A percentile compares a stretch with the other conserved stretches of the same genome.
Conservation (phyloP, 2,329 filamentous ascomycete genomes). For the Aspergillus floridensis region DNA sequence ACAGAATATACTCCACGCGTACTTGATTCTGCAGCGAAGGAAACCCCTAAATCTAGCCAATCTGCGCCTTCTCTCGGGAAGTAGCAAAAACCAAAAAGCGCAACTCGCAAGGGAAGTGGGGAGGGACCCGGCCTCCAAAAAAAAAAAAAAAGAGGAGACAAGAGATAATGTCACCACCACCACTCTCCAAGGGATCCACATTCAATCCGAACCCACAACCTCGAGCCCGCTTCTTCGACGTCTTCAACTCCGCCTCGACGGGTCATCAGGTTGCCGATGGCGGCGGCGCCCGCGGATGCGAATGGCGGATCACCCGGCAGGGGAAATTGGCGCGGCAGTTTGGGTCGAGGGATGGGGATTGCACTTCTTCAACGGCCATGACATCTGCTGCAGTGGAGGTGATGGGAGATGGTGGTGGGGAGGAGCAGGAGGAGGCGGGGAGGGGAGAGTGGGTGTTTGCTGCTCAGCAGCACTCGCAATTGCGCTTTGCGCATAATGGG, state of each 20-base stretch:
- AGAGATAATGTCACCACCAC: not conserved
- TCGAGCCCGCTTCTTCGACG: constrained; percentile 34
- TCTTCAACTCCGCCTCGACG: constrained; percentile 65
- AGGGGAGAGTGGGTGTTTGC: constrained; percentile 3
- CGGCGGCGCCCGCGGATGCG: constrained; percentile 56
- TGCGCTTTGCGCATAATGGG: not conserved
- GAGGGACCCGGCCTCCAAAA: not conserved
- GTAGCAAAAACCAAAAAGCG: too few relatives aligned
- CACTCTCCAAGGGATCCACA: not conserved
- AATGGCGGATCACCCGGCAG: constrained; percentile 70
- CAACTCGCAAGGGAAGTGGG: too few relatives aligned
- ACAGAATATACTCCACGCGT: too few relatives aligned
- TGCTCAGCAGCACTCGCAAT: not conserved
- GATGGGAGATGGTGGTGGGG: not conserved
- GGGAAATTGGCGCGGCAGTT: constrained; percentile 71
- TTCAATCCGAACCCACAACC: constrained; percentile 2
- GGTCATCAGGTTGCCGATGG: constrained; percentile 77
- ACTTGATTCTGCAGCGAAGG: too few relatives aligned
- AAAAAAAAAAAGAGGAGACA: not conserved
- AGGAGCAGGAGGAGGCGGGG: not conserved
- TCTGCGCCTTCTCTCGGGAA: too few relatives aligned
- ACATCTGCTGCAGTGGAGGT: too few relatives aligned
- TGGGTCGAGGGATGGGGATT: constrained; percentile 58
- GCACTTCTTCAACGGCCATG: constrained; percentile 49
- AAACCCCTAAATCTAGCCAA: too few relatives aligned